Percentiles rank a stretch among this genome's conserved stretches.
Conservation (phyloP, 768 basidiomycete species). For the Auriculariales sp. region DNA sequence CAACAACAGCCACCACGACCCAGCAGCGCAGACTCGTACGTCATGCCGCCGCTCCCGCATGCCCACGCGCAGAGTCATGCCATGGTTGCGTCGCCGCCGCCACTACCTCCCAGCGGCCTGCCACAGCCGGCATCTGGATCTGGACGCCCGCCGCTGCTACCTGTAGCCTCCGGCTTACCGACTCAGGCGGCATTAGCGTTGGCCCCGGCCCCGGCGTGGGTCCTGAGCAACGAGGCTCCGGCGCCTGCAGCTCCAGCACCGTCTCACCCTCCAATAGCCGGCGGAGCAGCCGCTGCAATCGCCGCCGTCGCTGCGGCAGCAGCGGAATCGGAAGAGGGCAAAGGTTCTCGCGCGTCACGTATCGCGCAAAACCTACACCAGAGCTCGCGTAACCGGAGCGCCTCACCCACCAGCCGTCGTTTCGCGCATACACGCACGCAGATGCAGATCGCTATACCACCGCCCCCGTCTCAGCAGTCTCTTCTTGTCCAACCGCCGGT, state of each 20-base stretch:
- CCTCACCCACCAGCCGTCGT: constrained; percentile 46
- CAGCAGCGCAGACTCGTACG: not conserved
- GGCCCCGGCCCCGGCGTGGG: not conserved
- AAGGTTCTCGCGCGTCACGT: constrained; percentile 44
- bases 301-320: constrained; percentile 5
- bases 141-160: not conserved
- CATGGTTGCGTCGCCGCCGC: not conserved
- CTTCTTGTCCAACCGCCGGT: constrained; percentile 20
- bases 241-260: not conserved
- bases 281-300: not conserved
- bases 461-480: constrained; percentile 8
- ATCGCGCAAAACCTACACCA: constrained; percentile 44
- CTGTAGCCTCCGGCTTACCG: not conserved
- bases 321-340: constrained; percentile 37
- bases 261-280: no score
- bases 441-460: constrained; percentile 1
- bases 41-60: constrained; percentile 12
- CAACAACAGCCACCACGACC: not conserved
- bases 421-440: constrained; percentile 12
- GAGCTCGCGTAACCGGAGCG: constrained; percentile 42
- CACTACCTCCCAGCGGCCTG: not conserved
- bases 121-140: not conserved
- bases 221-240: not conserved
- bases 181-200: not conserved
- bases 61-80: not conserved